Conservation (phyloP, 495 filamentous ascomycete species). For the Penicillium psychrofluorescens region DNA sequence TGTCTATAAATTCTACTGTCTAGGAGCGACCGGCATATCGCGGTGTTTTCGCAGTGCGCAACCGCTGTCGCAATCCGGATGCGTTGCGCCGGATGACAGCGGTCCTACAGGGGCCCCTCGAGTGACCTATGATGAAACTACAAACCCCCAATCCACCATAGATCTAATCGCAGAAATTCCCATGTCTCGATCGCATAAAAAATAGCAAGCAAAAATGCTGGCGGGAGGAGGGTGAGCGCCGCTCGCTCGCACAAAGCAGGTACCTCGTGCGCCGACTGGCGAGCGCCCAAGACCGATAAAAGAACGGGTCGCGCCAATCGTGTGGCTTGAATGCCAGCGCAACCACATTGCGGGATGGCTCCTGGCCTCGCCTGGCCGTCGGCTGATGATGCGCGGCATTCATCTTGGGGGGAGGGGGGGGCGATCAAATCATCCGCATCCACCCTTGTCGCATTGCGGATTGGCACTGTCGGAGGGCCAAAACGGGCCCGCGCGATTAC, state of each 20-base stretch:
- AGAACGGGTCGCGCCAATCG: constrained; percentile 5
- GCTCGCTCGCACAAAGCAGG: constrained; percentile 5
- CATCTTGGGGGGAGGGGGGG: no score
- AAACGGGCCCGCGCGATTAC: background rate
- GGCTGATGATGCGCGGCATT: no score
- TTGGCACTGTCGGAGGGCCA: background rate
- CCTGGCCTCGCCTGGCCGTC: no score
- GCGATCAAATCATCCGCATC: background rate
- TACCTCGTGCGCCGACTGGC: constrained; percentile 6
- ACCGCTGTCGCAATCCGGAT: constrained; percentile 20
- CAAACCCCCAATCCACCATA: no score
- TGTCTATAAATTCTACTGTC: background rate
- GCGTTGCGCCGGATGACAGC: constrained; percentile 19
- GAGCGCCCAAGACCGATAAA: constrained; percentile 1
- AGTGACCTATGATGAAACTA: no score
- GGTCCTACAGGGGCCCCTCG: no score
- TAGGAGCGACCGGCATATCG: background rate
- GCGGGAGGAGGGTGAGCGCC: no score
- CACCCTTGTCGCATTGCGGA: constrained; percentile 18
- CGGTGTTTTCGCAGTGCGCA: constrained; percentile 19
- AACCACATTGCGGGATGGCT: background rate
- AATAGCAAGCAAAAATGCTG: no score
- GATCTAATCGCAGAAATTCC: no score
- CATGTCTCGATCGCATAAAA: no score
- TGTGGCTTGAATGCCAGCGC: background rate